Evolutionary conservation across 2,329 filamentous ascomycete genomes (phyloP).

Genomic region (Paracoccidioides brasiliensis): DNA sequence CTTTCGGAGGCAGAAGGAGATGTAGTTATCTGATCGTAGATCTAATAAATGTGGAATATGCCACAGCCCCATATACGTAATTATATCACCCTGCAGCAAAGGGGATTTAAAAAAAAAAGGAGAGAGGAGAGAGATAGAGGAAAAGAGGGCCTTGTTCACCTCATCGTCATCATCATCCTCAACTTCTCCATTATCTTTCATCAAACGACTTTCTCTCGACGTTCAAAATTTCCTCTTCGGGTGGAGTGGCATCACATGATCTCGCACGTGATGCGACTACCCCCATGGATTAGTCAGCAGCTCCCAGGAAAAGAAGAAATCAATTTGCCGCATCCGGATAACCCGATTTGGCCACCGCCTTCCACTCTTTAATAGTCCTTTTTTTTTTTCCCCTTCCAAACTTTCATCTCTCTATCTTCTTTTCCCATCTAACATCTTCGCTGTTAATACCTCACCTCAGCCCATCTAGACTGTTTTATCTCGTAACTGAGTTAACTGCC

Average conservation of each 20-base stretch:
- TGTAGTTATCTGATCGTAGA: neutral
- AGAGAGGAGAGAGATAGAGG: neutral
- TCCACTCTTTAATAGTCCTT: constrained; percentile 2
- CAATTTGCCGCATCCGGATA: neutral
- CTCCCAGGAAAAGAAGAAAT: neutral
- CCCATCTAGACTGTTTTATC: constrained; percentile 1
- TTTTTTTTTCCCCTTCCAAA: constrained; percentile 13
- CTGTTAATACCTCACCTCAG: neutral
- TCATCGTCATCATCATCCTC: too few species aligned
- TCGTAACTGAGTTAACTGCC: neutral
- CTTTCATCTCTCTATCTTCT: constrained; percentile 10
- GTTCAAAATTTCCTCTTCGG: neutral
- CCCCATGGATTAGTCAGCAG: neutral
- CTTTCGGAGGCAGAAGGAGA: neutral
- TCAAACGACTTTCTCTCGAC: neutral
- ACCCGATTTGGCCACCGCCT: neutral
- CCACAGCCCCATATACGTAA: neutral
- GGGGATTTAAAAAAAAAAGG: neutral
- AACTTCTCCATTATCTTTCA: too few species aligned
- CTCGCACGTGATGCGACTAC: neutral
- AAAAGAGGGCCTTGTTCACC: neutral
- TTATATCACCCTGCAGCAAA: neutral
- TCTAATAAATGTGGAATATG: neutral
- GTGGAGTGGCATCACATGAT: neutral
- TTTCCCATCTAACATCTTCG: neutral